Evolutionary conservation across 2,329 filamentous ascomycete species (phyloP), one percentile per base, ranked within the genome.

Genomic region (Verticillium dahliae): DNA sequence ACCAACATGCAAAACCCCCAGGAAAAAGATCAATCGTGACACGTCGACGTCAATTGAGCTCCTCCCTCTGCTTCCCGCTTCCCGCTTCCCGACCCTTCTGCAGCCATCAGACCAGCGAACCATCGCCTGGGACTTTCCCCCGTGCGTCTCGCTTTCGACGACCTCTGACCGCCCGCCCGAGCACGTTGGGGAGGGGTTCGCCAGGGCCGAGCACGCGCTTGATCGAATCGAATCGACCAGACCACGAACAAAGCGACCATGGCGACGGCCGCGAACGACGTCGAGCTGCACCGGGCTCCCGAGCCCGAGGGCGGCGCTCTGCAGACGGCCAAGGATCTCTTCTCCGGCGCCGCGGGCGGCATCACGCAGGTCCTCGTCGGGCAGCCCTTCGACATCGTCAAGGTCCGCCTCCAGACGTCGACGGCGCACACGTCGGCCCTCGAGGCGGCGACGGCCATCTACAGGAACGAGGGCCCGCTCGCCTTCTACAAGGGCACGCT

Each of bases 401-500:
- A 99, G 80, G 95, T 99, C 70, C 91, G 95, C 61, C 84, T 99
- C 57, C 95, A 99, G 76, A 99, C 95, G 15, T 90, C 90, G 60
- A 87, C 84, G 27, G 85, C 91, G 68, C 96, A 97, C 81, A 82
- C 85, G 60, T 89, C 86, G 66, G 95, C 95, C 60, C 77, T 96
- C 56, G 83, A 91, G 69, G 91, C 91, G 67, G 95, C 93, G 7
- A 83, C 84, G 59, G 86, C 89, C 65, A 98, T 99, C 78, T 91
- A 91, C 77, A 87, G 86, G 70, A 89, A 91, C 71, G 95, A 99
- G 76, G 95, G 95, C 1, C 83, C 92, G 2, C 78, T 90, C 13
- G 95, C 95, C 62, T 99, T 99, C 81, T 99, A 99, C 86, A 99
- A 99, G 78, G 95, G 95, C 70, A 98, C 95, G 0, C 82, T 99